Evolutionary conservation across 2,329 filamentous ascomycete species (phyloP).

Genomic region (Talaromyces sp.): DNA sequence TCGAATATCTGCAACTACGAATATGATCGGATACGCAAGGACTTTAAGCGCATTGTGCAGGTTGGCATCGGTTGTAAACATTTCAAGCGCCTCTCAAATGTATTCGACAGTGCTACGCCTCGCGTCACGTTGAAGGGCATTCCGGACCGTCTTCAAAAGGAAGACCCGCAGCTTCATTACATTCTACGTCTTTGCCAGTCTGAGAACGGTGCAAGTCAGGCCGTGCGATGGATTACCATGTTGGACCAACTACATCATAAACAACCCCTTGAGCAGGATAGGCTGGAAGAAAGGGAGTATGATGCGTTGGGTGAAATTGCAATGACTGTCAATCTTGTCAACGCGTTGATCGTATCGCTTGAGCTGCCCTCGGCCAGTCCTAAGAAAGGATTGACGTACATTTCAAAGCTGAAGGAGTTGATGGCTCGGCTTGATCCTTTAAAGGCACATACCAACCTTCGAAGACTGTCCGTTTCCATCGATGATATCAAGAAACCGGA

Average conservation of each 20-base stretch:
- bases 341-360: conserved; percentile 25
- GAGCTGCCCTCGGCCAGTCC: conserved; percentile 36
- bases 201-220: conserved; percentile 31
- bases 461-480: conserved; percentile 36
- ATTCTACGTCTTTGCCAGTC: conserved; percentile 44
- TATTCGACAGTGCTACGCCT: conserved; percentile 31
- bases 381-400: conserved; percentile 40
- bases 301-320: neutral
- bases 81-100: conserved; percentile 40
- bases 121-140: conserved; percentile 41
- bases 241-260: neutral
- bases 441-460: conserved; percentile 37
- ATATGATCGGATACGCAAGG: conserved; percentile 34
- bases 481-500: neutral
- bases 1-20: conserved; percentile 45
- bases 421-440: conserved; percentile 37
- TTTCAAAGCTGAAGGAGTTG: conserved; percentile 29
- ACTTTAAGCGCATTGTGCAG: conserved; percentile 42
- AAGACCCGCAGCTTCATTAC: conserved; percentile 41
- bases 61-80: conserved; percentile 32
- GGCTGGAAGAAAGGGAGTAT: neutral
- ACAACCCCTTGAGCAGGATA: neutral
- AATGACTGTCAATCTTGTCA: neutral
- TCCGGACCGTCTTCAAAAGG: conserved; percentile 35
- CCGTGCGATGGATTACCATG: conserved; percentile 19